phyloP scores from a whole-genome alignment of 371 early-diverging fungal genomes.

The Mucor piriformis region DNA sequence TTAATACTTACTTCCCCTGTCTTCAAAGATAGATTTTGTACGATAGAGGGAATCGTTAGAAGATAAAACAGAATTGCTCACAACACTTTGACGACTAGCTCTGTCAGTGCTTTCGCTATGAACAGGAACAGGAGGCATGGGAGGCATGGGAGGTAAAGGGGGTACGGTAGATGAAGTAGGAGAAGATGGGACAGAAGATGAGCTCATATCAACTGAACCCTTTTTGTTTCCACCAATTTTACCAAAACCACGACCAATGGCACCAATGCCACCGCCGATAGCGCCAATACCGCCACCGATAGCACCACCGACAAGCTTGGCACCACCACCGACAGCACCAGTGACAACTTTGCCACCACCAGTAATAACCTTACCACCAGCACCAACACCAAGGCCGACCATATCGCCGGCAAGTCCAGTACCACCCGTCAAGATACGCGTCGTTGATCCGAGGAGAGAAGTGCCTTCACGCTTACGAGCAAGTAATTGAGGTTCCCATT shows the following conservation, averaged over 20 bases:
- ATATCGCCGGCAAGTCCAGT: slow-evolving; percentile 24
- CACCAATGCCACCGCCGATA: slow-evolving; percentile 25
- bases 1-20: slow-evolving; percentile 16
- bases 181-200: neutral
- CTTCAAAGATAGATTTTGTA: slow-evolving; percentile 23
- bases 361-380: slow-evolving; percentile 30
- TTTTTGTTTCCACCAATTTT: slow-evolving; percentile 21
- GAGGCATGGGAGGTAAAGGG: neutral
- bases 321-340: slow-evolving; percentile 27
- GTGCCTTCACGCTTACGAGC: slow-evolving; percentile 31
- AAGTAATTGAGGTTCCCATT: slow-evolving; percentile 40
- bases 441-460: slow-evolving; percentile 24
- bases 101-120: neutral
- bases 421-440: slow-evolving; percentile 16
- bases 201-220: slow-evolving; percentile 2
- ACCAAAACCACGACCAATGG: slow-evolving; percentile 30
- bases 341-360: slow-evolving; percentile 23
- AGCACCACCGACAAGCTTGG: slow-evolving; percentile 31
- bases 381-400: slow-evolving; percentile 27
- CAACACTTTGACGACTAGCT: neutral
- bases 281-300: slow-evolving; percentile 31
- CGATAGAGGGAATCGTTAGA: slow-evolving; percentile 6
- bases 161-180: neutral
- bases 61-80: slow-evolving; percentile 2
- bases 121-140: neutral